These are phyloP conservation scores for Jackrogersella minutella DNA, from an alignment of 495 filamentous ascomycete genomes.

Conservation along the genomic window DNA sequence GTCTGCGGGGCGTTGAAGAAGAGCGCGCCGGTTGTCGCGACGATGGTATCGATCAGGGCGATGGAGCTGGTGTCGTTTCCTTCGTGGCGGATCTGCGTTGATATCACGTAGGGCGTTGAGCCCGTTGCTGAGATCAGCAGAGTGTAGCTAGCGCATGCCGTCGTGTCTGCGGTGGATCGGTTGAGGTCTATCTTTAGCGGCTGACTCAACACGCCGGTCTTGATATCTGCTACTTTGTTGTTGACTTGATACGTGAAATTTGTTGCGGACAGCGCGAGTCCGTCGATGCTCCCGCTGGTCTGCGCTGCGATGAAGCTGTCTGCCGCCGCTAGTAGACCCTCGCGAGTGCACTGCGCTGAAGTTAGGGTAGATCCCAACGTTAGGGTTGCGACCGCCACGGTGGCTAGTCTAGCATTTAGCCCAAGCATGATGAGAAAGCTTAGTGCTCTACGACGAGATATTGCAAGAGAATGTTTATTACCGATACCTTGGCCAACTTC, in stretches of 20 bases:
- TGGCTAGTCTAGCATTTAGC: not conserved
- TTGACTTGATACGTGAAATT: constrained; percentile 56
- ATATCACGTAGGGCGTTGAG: constrained; percentile 52
- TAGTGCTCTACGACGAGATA: no score
- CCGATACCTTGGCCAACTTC: no score
- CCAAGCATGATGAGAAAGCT: constrained; percentile 8
- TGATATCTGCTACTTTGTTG: constrained; percentile 49
- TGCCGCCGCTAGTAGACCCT: constrained; percentile 49
- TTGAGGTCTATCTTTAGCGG: constrained; percentile 50
- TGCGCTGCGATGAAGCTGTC: constrained; percentile 48
- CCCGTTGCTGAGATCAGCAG: constrained; percentile 50
- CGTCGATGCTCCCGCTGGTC: constrained; percentile 39
- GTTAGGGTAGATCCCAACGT: not conserved
- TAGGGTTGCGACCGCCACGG: constrained; percentile 2
- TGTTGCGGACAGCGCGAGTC: constrained; percentile 40
- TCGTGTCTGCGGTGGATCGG: constrained; percentile 51
- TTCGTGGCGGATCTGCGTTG: constrained; percentile 54
- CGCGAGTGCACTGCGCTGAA: constrained; percentile 50
- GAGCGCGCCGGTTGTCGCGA: constrained; percentile 55
- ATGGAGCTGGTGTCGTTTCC: constrained; percentile 46
- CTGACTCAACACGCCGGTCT: constrained; percentile 45
- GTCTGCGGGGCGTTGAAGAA: constrained; percentile 58
- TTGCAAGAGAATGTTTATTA: not conserved
- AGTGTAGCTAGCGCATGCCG: constrained; percentile 55
- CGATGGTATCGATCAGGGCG: constrained; percentile 54